These are phyloP conservation scores for Physaria fendleri DNA, from an alignment of 345 rosid species.

Conservation along the genomic window DNA sequence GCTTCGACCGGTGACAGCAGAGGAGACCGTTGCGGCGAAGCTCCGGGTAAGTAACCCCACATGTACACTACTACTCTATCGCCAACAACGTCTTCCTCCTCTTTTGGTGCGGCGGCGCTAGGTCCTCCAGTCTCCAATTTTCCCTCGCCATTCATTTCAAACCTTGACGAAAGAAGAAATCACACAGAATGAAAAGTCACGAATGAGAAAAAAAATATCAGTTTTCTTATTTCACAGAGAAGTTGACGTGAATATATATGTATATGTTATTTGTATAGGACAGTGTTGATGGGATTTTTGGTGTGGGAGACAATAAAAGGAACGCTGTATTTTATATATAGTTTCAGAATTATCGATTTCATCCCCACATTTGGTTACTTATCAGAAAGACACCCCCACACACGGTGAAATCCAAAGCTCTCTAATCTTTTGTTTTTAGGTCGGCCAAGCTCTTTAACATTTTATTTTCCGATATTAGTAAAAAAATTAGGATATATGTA, in stretches of 20 bases:
- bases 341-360: neutral
- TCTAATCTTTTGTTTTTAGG: no score
- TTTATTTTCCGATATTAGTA: no score
- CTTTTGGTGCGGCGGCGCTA: slow-evolving; percentile 5
- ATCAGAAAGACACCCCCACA: neutral
- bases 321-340: no score
- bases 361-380: neutral
- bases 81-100: slow-evolving; percentile 24
- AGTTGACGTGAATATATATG: slow-evolving; percentile 26
- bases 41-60: slow-evolving; percentile 99
- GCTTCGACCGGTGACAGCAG: slow-evolving; percentile 60
- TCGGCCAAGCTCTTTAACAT: no score
- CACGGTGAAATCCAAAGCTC: neutral
- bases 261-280: slow-evolving; percentile 29
- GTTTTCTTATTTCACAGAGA: neutral
- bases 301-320: neutral
- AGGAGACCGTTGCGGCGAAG: slow-evolving; percentile 78
- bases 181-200: neutral
- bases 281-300: neutral
- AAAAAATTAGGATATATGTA: no score
- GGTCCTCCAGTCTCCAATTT: slow-evolving; percentile 25
- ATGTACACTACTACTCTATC: slow-evolving; percentile 51
- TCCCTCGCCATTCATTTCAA: slow-evolving; percentile 51
- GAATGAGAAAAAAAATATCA: neutral
- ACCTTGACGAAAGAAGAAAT: neutral